Evolutionary conservation across 176 grass and related monocot genomes (phyloP), one percentile per base, ranked within the genome.

Genomic region (Musa beccarii): DNA sequence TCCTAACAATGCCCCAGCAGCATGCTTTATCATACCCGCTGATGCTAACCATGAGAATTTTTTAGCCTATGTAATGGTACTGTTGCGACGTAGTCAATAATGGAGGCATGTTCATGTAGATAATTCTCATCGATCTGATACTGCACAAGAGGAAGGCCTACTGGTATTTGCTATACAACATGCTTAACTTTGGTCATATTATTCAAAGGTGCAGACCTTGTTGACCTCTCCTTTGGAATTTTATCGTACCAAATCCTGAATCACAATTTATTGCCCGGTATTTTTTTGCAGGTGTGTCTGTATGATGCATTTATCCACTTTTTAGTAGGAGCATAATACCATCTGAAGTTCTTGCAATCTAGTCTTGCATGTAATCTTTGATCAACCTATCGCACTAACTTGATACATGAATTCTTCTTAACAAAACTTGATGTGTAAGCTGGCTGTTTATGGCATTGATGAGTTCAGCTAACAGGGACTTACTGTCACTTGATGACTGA

Each of bases 91-190:
- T 26, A 28, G 64, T 68, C 21, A 9, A 50, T 70, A 51, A 70
- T 3, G 15, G 43, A 24, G 51, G 4, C 17, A 2, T 66, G n/a
- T 8, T 15, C n/a, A 34, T 80, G 13, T 73, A 97, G 93, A 93
- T 97, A 86, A 90, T 97, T 77, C 83, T 97, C 86, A 97, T 97
- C 10, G 93, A 97, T 87, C 82, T 97, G 50, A 84, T 93, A 68
- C 82, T 93, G 24, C 93, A 97, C 85, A 93, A 97, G 84, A 85
- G 84, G 57, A 90, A 85, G 78, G 93, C 93, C 0, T 90, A 97
- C 75, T 88, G 88, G 1, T 90, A 97, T 83, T 78, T 97, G 66
- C 75, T 93, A 54, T 90, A 89, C 70, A 97, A 97, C 82, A 83
- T 90, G 72, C 78, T 97, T 69, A 79, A 78, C 79, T 79, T 87